Conservation (phyloP, 2,329 filamentous ascomycete species). For the Beauveria scarabaeidicola region DNA sequence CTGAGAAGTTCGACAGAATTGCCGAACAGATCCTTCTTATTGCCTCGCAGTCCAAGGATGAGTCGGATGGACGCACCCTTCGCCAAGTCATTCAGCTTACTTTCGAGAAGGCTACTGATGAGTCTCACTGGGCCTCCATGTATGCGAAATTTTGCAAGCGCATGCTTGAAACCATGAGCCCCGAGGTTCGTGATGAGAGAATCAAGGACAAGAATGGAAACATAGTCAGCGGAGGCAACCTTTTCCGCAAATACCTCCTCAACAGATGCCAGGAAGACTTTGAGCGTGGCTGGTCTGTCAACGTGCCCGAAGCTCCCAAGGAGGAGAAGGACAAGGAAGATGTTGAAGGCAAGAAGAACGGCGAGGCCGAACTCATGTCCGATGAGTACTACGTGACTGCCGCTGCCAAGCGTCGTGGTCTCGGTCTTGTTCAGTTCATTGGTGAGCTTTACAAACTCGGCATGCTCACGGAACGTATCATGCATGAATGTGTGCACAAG, state of each 20-base stretch:
- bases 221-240: constrained; percentile 80
- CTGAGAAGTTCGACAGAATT: constrained; percentile 96
- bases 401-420: constrained; percentile 89
- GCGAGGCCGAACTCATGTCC: constrained; percentile 75
- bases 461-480: constrained; percentile 98
- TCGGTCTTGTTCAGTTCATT: constrained; percentile 98
- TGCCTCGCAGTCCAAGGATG: constrained; percentile 89
- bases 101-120: constrained; percentile 97
- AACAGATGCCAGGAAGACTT: constrained; percentile 99
- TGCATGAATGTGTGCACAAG: constrained; percentile 98
- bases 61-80: constrained; percentile 85
- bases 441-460: constrained; percentile 97
- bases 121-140: constrained; percentile 97
- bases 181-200: constrained; percentile 89
- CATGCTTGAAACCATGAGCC: constrained; percentile 92
- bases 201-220: constrained; percentile 86
- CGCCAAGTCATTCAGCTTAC: constrained; percentile 98
- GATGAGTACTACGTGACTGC: constrained; percentile 95
- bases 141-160: constrained; percentile 97
- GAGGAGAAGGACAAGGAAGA: constrained; percentile 48
- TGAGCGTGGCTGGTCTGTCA: constrained; percentile 91
- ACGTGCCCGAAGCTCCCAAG: constrained; percentile 63
- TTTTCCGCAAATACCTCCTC: constrained; percentile 97
- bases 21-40: constrained; percentile 88
- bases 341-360: constrained; percentile 39